Conservation (phyloP, 176 grass and related monocot genomes). For the Tillandsia fasciculata region DNA sequence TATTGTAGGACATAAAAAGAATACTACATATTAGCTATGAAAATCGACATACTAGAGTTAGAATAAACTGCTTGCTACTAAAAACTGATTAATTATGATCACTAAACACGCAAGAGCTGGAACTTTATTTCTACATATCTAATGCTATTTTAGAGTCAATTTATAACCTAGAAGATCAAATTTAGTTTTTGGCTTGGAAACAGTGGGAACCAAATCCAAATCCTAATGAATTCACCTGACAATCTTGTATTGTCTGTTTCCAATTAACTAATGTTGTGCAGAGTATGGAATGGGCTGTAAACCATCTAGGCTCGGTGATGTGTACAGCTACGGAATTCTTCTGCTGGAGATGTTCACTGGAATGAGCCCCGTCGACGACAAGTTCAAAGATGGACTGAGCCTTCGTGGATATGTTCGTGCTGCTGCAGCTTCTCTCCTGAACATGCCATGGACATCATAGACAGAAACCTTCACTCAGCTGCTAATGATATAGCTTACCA, state of each 20-base stretch:
- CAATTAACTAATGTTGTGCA: not conserved
- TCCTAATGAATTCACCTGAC: not conserved
- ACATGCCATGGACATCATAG: not conserved
- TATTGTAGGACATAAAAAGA: too few species aligned
- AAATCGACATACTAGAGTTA: too few species aligned
- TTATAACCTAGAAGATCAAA: too few species aligned
- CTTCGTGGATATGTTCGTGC: slow-evolving; percentile 8
- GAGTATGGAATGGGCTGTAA: not conserved
- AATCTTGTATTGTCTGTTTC: not conserved
- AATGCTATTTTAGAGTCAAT: too few species aligned
- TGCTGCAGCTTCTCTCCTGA: slow-evolving; percentile 7
- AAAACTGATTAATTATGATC: too few species aligned
- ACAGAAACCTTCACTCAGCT: not conserved
- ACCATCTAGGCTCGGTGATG: not conserved
- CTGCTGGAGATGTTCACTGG: slow-evolving; percentile 7
- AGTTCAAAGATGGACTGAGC: not conserved
- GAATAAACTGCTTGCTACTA: too few species aligned
- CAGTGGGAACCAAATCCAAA: not conserved
- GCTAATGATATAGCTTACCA: too few species aligned
- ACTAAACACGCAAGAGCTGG: too few species aligned
- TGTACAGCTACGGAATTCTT: slow-evolving; percentile 1
- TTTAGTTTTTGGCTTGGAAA: too few species aligned
- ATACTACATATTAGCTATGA: too few species aligned
- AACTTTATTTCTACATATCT: too few species aligned
- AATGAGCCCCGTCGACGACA: slow-evolving; percentile 5